Conservation (phyloP, 352 stramenopile species). For the Phytophthora boehmeriae region DNA sequence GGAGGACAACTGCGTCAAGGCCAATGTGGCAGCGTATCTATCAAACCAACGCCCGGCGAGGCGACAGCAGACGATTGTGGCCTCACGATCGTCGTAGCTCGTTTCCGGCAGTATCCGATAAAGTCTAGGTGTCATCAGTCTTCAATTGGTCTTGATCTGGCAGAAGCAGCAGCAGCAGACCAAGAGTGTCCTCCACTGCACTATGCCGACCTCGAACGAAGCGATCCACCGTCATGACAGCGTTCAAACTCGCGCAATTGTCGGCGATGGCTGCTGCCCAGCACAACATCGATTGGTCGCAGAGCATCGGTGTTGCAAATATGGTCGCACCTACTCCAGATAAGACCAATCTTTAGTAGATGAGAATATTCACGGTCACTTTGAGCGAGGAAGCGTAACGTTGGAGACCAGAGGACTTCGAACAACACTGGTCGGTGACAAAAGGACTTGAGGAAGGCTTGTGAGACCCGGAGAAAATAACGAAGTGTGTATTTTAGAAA, state of each 20-base stretch:
- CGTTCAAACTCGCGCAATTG: slow-evolving; percentile 22
- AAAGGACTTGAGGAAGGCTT: too few species aligned
- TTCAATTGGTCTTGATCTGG: slow-evolving; percentile 20
- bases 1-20: slow-evolving; percentile 17
- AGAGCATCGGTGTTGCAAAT: too few species aligned
- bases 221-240: slow-evolving; percentile 17
- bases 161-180: background rate
- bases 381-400: too few species aligned
- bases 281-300: slow-evolving; percentile 45
- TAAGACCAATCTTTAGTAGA: too few species aligned
- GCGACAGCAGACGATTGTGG: slow-evolving; percentile 12
- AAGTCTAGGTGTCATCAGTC: slow-evolving; percentile 5
- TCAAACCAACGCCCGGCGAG: slow-evolving; percentile 12
- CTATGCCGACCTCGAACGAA: slow-evolving; percentile 23
- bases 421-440: too few species aligned
- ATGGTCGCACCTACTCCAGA: too few species aligned
- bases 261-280: slow-evolving; percentile 14
- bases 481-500: too few species aligned
- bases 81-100: slow-evolving; percentile 19
- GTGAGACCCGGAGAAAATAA: too few species aligned
- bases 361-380: too few species aligned
- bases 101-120: background rate
- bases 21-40: background rate
- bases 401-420: too few species aligned
- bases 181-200: background rate